A percentile compares a stretch with the other conserved stretches of the same genome.
Conservation (phyloP, 2,329 filamentous ascomycete species). For the Cladosporium oxysporum region DNA sequence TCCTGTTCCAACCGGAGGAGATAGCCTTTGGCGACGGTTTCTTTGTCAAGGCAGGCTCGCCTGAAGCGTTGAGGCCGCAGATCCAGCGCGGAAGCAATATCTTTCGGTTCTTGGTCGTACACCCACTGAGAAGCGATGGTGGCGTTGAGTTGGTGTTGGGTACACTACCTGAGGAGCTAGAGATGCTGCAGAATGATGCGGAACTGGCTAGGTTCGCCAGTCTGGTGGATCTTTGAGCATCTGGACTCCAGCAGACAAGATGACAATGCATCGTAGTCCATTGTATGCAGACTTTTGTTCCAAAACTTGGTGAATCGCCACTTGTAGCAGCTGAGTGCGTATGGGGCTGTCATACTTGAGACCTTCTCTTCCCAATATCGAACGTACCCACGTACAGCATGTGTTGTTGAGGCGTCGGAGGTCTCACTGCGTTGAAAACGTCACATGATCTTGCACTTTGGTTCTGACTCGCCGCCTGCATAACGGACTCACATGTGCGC, state of each 20-base stretch:
- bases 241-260: background rate
- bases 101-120: conserved; percentile 35
- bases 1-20: conserved; percentile 28
- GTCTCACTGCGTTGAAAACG: background rate
- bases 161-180: conserved; percentile 24
- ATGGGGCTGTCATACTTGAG: background rate
- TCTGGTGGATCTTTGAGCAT: background rate
- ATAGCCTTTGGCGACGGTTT: background rate
- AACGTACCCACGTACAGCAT: background rate
- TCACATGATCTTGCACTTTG: background rate
- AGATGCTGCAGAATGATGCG: conserved; percentile 23
- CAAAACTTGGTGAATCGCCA: background rate
- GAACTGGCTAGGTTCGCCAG: conserved; percentile 20
- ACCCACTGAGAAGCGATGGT: conserved; percentile 32
- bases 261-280: background rate
- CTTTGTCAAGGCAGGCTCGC: conserved; percentile 8
- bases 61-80: conserved; percentile 33
- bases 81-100: conserved; percentile 30
- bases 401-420: background rate
- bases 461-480: background rate
- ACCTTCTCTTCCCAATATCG: background rate
- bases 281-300: background rate
- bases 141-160: conserved; percentile 28
- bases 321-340: background rate
- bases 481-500: background rate